phyloP scores from a whole-genome alignment of 306 rosid species.

The Lablab purpureus region DNA sequence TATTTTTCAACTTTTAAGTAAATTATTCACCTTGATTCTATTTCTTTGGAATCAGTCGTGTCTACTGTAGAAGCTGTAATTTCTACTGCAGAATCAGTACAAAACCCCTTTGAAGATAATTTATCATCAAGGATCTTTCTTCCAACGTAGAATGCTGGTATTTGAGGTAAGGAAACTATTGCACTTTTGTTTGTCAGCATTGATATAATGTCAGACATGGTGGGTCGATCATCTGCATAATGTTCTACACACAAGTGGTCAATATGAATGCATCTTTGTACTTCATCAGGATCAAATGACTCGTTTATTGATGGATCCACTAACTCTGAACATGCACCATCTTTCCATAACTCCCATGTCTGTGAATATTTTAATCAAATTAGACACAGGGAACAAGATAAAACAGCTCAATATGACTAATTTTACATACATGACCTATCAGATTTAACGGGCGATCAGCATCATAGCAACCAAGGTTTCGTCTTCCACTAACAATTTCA shows the following conservation, averaged over 20 bases:
- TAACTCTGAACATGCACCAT: neutral
- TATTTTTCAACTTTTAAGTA: neutral
- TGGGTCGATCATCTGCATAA: slow-evolving; percentile 34
- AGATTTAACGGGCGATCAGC: neutral
- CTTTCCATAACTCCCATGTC: slow-evolving; percentile 44
- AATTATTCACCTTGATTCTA: neutral
- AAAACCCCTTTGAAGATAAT: neutral
- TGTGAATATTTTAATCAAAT: neutral
- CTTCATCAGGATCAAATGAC: neutral
- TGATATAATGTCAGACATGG: slow-evolving; percentile 25
- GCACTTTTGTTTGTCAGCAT: slow-evolving; percentile 37
- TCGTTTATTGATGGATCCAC: slow-evolving; percentile 26
- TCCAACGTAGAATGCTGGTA: slow-evolving; percentile 38
- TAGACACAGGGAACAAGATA: neutral
- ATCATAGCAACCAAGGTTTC: slow-evolving; percentile 12
- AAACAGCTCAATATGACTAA: neutral
- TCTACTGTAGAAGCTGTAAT: neutral
- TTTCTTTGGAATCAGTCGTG: neutral
- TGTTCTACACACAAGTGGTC: slow-evolving; percentile 34
- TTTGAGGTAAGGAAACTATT: slow-evolving; percentile 4
- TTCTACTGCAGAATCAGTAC: neutral
- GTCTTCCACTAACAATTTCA: slow-evolving; percentile 21
- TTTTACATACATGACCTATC: slow-evolving; percentile 41
- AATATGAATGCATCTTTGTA: slow-evolving; percentile 40
- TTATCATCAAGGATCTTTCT: neutral